A percentile compares a stretch with the other conserved stretches of the same genome.
Evolutionary conservation across 108 stramenopile genomes (phyloP).

Genomic region (Cyclotella cryptica): DNA sequence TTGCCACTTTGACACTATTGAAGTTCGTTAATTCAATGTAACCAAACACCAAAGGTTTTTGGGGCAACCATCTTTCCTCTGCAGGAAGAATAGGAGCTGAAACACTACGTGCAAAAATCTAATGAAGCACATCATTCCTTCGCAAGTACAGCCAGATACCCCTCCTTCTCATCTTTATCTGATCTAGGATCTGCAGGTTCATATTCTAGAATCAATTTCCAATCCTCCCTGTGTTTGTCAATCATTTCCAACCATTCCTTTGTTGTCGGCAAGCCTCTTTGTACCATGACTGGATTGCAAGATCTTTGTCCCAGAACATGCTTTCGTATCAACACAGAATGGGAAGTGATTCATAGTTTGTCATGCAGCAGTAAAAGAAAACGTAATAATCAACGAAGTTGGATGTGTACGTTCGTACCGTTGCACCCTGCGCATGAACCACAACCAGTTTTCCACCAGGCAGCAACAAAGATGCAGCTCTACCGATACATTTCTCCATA

Average conservation of each 20-base stretch:
- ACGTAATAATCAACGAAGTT: not conserved
- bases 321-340: not conserved
- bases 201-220: slow-evolving; percentile 31
- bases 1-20: too few species aligned
- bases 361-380: not conserved
- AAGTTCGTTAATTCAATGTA: too few species aligned
- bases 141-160: slow-evolving; percentile 52
- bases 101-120: not conserved
- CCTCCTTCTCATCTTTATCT: slow-evolving; percentile 42
- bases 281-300: slow-evolving; percentile 73
- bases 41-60: too few species aligned
- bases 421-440: slow-evolving; percentile 77
- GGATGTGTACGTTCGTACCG: not conserved
- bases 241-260: slow-evolving; percentile 57
- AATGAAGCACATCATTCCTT: slow-evolving; percentile 19
- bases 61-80: too few species aligned
- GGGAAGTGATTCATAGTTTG: not conserved
- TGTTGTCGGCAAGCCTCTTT: slow-evolving; percentile 65
- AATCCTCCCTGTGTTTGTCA: slow-evolving; percentile 24
- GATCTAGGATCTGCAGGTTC: slow-evolving; percentile 50
- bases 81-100: too few species aligned
- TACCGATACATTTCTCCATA: slow-evolving; percentile 49
- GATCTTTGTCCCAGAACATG: slow-evolving; percentile 67
- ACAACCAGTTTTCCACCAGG: slow-evolving; percentile 51
- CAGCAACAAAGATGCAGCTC: slow-evolving; percentile 54